Conservation (phyloP, 2,329 filamentous ascomycete genomes). For the Fusarium sp. region DNA sequence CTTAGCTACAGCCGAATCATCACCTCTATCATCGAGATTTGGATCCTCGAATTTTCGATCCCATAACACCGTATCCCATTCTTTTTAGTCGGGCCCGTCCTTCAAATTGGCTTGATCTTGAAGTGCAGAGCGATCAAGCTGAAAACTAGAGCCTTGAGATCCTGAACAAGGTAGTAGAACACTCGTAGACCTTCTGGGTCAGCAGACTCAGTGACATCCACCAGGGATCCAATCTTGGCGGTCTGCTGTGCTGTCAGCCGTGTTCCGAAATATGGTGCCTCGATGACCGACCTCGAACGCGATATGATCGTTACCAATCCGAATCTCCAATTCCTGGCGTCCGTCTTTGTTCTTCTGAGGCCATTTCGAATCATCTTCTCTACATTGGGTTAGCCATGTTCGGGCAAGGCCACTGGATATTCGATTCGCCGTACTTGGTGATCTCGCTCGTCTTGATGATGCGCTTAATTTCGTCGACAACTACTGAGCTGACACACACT, state of each 20-base stretch:
- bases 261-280: background rate
- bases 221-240: slow-evolving; percentile 95
- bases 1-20: background rate
- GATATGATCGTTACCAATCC: slow-evolving; percentile 93
- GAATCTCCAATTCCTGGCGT: slow-evolving; percentile 94
- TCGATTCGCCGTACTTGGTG: slow-evolving; percentile 74
- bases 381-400: slow-evolving; percentile 49
- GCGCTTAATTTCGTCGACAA: slow-evolving; percentile 94
- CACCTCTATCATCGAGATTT: background rate
- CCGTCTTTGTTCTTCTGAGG: slow-evolving; percentile 99
- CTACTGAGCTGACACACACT: slow-evolving; percentile 95
- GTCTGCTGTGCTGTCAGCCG: slow-evolving; percentile 66
- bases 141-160: slow-evolving; percentile 95
- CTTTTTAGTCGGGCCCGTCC: background rate
- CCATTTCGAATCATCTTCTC: slow-evolving; percentile 98
- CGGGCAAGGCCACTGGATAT: background rate
- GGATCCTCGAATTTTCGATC: background rate
- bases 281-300: slow-evolving; percentile 82
- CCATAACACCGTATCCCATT: slow-evolving; percentile 7
- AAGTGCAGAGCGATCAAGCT: slow-evolving; percentile 97
- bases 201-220: slow-evolving; percentile 94
- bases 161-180: slow-evolving; percentile 98
- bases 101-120: slow-evolving; percentile 85
- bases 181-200: slow-evolving; percentile 96
- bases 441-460: slow-evolving; percentile 98